phyloP scores from a whole-genome alignment of 2,329 filamentous ascomycete genomes.

The Trichoderma guizhouense region DNA sequence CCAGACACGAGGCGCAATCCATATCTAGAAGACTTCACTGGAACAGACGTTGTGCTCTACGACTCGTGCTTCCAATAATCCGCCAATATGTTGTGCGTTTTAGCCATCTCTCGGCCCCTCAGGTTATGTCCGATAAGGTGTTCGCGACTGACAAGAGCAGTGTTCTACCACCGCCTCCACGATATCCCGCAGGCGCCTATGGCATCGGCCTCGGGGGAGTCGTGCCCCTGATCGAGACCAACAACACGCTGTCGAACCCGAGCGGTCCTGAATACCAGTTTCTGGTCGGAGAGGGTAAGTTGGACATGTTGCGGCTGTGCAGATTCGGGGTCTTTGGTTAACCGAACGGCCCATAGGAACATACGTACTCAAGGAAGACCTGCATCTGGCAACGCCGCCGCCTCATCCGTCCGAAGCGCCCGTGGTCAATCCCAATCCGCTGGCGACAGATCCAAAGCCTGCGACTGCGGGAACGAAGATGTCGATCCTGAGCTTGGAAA shows the following conservation, averaged over 20 bases:
- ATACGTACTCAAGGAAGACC: conserved; percentile 85
- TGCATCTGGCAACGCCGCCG: conserved; percentile 89
- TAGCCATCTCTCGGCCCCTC: not conserved
- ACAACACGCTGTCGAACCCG: conserved; percentile 80
- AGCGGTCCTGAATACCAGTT: conserved; percentile 83
- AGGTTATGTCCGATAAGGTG: not conserved
- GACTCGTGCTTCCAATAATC: not conserved
- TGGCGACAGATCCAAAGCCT: conserved; percentile 80
- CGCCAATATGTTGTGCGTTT: conserved; percentile 29
- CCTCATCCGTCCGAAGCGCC: conserved; percentile 94
- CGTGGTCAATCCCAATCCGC: conserved; percentile 80
- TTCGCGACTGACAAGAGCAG: conserved; percentile 40
- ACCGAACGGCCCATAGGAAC: conserved; percentile 57
- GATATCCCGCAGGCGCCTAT: conserved; percentile 75
- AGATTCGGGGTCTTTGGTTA: conserved; percentile 9
- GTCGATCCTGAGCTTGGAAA: conserved; percentile 70
- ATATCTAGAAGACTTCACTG: not conserved
- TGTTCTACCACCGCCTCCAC: conserved; percentile 80
- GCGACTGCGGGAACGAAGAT: conserved; percentile 81
- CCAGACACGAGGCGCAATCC: not conserved
- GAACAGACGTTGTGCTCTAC: not conserved
- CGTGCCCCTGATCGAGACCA: conserved; percentile 83
- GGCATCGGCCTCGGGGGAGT: conserved; percentile 66
- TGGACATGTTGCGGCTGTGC: not conserved
- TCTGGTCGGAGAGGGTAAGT: conserved; percentile 82